Evolutionary conservation across 805 yeast genomes (phyloP), one percentile per base, ranked within the genome.

Genomic region (Lipomyces lipofer): DNA sequence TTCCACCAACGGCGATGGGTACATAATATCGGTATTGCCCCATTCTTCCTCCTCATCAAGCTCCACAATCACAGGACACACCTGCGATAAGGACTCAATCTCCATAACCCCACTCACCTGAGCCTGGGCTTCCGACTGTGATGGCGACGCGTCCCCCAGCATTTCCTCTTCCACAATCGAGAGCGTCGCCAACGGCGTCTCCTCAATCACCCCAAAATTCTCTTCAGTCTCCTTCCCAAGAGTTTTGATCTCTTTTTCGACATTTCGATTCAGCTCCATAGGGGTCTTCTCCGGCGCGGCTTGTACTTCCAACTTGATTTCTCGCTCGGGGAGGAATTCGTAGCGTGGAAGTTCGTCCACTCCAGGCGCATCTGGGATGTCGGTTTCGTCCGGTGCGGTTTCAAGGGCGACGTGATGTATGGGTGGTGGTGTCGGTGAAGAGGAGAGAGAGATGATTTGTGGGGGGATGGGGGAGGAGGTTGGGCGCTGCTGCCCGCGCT

Each of bases 371-470:
- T 55, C 59, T 9, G 52, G 52, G 3, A 38, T 28, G 28, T 55
- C 19, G 4, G 47, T 47, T 12, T 43, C 46, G 36, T 55, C 52
- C 5, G 22, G 13, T 4, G 25, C 50, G 4, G 21, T 29, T 21
- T 55, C 59, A 8, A 55, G 33, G 2, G 49, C 47, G 13, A 52
- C 58, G n/a, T 55, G 50, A 28, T 27, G 53, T 4, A 30, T n/a
- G 13, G n/a, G 7, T 19, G 32, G 19, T 33, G 21, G 30, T 27
- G 8, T 35, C 24, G 25, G 36, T 24, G 47, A 28, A n/a, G n/a
- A n/a, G n/a, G n/a, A n/a, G n/a, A n/a, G n/a, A n/a, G n/a, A n/a
- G n/a, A n/a, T n/a, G n/a, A n/a, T n/a, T n/a, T n/a, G n/a, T n/a
- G n/a, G n/a, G n/a, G n/a, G n/a, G n/a, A n/a, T n/a, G n/a, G n/a